Evolutionary conservation across 495 filamentous ascomycete species (phyloP).

Genomic region (Aspergillus sclerotioniger): DNA sequence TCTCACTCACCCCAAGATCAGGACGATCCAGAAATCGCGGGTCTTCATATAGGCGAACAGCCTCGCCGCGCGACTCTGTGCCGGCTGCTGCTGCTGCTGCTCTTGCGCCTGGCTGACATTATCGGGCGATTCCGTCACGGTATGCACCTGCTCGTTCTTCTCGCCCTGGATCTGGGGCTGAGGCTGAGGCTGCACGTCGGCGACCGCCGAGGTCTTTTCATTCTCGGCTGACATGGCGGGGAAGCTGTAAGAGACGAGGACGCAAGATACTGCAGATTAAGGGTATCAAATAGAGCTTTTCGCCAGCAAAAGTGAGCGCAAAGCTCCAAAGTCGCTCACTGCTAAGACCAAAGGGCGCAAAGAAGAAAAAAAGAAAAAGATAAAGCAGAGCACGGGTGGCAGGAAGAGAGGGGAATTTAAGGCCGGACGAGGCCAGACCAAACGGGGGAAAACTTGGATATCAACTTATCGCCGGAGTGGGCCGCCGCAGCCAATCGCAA

Average conservation of each 20-base stretch:
- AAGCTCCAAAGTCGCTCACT: conserved; percentile 15
- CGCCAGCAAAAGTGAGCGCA: conserved; percentile 15
- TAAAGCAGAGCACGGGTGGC: too few species aligned
- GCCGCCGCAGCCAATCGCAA: not conserved
- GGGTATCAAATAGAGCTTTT: conserved; percentile 6
- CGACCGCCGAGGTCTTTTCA: not conserved
- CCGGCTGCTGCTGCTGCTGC: not conserved
- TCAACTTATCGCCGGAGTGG: not conserved
- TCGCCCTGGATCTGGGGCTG: not conserved
- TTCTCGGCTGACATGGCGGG: conserved; percentile 1
- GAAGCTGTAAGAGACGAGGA: not conserved
- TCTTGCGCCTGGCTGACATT: not conserved
- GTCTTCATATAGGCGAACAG: conserved; percentile 78
- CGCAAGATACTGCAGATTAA: not conserved
- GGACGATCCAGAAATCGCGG: conserved; percentile 77
- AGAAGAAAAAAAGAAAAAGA: conserved; percentile 4
- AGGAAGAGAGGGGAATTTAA: not conserved
- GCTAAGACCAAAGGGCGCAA: not conserved
- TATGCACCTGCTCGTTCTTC: conserved; percentile 1
- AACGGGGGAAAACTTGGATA: not conserved
- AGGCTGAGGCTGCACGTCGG: conserved; percentile 5
- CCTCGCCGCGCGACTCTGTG: not conserved
- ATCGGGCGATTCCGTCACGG: not conserved
- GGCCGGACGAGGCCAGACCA: not conserved
- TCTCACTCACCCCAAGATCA: conserved; percentile 63